A percentile compares a stretch with the other conserved stretches of the same genome.
Conservation (phyloP, 108 stramenopile species). For the Skeletonema marinoi region DNA sequence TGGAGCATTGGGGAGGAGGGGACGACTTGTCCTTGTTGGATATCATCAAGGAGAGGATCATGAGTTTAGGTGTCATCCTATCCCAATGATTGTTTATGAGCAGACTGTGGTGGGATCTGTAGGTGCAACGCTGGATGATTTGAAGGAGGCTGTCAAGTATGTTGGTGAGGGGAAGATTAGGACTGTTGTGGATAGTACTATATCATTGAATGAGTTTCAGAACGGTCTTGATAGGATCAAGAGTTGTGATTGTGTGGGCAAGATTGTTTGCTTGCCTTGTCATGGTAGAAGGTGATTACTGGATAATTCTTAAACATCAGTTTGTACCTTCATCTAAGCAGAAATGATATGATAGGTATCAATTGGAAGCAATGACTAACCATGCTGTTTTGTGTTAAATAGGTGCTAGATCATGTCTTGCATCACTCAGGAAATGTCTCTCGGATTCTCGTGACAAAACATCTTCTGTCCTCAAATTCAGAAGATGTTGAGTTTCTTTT, state of each 20-base stretch:
- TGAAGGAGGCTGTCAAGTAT: slow-evolving; percentile 19
- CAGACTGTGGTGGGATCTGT: slow-evolving; percentile 16
- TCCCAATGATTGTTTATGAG: slow-evolving; percentile 18
- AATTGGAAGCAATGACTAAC: too few relatives aligned
- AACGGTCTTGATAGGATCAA: slow-evolving; percentile 11
- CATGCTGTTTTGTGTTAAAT: too few relatives aligned
- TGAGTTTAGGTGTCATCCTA: slow-evolving; percentile 20
- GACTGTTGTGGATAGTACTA: slow-evolving; percentile 12
- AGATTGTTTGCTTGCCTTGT: slow-evolving; percentile 16
- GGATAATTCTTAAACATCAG: too few relatives aligned
- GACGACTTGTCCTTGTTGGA: slow-evolving; percentile 17
- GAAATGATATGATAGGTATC: too few relatives aligned
- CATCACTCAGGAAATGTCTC: too few relatives aligned
- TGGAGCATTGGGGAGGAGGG: slow-evolving; percentile 9
- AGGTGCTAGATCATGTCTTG: too few relatives aligned
- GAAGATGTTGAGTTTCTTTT: too few relatives aligned
- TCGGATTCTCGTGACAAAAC: too few relatives aligned
- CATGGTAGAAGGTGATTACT: background rate
- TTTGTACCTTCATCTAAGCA: too few relatives aligned
- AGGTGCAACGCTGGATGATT: slow-evolving; percentile 16
- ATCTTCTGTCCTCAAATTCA: too few relatives aligned
- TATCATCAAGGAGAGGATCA: slow-evolving; percentile 16
- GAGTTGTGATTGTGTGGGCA: slow-evolving; percentile 5
- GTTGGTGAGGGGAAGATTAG: slow-evolving; percentile 14
- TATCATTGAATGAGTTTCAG: slow-evolving; percentile 6